Evolutionary conservation across 495 filamentous ascomycete species (phyloP), one percentile per base, ranked within the genome.

Genomic region (Clohesyomyces aquaticus): DNA sequence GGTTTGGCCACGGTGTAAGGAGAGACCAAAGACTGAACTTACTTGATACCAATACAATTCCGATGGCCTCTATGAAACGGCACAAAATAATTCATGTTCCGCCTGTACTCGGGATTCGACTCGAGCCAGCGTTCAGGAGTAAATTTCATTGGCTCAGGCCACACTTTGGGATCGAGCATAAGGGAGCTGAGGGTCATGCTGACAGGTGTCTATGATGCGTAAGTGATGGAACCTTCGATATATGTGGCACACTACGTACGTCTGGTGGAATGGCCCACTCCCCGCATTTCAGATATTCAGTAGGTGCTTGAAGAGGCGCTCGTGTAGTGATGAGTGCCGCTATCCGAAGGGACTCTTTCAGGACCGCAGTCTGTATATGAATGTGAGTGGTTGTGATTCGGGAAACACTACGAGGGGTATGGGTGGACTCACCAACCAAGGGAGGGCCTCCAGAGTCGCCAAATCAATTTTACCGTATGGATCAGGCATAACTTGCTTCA

Each of bases 401-500:
- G 43, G 4, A 22, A 8, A 47, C 4, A 4, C 43, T 6, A 18
- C 4, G 14, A 8, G 8, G 8, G 21, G 19, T 6, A 4, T 22
- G 4, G 16, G 19, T 47, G 4, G 6, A 47, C 32, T 35, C 22
- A 55, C 32, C 23, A 76, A 50, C 27, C 71, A 76, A 0, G 73
- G 69, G 18, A 75, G 46, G n/a, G 55, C 61, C 48, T 77, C 74
- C 14, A 77, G 55, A 14, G 71, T 62, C 6, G 52, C 54, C 70
- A 68, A 69, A 11, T 51, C 59, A 14, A 73, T 63, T 1, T 62
- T 38, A 1, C 1, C 1, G 0, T 23, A 21, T 11, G 49, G 64
- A 38, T 67, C 32, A 1, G 64, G 57, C 3, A 61, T 56, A 6
- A 28, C 58, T 3, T 4, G 11, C 1, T 42, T 29, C 2, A 67